These are phyloP conservation scores for Suillus weaverae DNA, from an alignment of 768 basidiomycete genomes.

Conservation along the genomic window DNA sequence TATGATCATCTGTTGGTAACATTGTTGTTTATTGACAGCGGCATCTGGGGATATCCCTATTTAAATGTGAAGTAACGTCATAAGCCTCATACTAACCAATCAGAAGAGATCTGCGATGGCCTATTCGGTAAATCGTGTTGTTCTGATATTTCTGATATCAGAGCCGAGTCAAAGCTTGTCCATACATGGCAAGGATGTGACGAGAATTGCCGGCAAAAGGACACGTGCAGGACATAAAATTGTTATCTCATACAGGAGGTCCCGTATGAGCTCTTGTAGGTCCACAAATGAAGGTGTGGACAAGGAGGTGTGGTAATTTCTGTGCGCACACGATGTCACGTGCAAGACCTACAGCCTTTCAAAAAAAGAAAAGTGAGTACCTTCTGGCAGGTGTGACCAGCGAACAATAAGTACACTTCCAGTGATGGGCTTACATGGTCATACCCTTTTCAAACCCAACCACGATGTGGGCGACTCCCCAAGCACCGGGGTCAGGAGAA, in stretches of 20 bases:
- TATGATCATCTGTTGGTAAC: not conserved
- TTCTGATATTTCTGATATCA: not conserved
- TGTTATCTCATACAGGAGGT: not conserved
- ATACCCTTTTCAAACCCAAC: conserved; percentile 37
- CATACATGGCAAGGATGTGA: not conserved
- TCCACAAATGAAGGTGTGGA: not conserved
- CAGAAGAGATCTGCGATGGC: not conserved
- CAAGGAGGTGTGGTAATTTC: not conserved
- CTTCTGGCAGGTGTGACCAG: too few species aligned
- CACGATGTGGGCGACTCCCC: conserved; percentile 46
- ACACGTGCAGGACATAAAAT: not conserved
- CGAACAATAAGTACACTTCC: too few species aligned
- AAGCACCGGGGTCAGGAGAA: conserved; percentile 57
- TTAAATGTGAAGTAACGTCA: not conserved
- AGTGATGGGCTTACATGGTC: not conserved
- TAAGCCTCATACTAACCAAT: not conserved
- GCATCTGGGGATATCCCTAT: not conserved
- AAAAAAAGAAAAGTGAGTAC: too few species aligned
- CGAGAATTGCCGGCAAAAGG: not conserved
- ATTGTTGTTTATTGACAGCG: not conserved
- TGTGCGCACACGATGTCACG: not conserved
- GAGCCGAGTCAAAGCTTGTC: not conserved
- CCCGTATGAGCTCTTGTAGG: not conserved
- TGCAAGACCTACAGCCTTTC: not conserved
- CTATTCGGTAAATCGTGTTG: not conserved